These are phyloP conservation scores for Arthrobotrys megalospora DNA, from an alignment of 2,329 filamentous ascomycete genomes.

Conservation along the genomic window DNA sequence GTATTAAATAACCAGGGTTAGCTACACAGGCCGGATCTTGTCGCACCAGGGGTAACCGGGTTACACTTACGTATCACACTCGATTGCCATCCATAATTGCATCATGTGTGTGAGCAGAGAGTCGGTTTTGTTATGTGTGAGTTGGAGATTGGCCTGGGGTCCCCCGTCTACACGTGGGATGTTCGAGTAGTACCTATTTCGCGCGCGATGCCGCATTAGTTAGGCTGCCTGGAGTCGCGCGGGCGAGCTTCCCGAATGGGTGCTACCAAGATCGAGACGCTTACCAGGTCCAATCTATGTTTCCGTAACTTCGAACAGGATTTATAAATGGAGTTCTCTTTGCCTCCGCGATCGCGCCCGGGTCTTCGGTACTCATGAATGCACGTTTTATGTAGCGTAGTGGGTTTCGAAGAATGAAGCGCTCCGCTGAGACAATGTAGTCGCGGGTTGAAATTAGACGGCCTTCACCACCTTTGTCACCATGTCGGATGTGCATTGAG, in stretches of 20 bases:
- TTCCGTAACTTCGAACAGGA: slow-evolving; percentile 42
- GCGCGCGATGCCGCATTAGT: slow-evolving; percentile 9
- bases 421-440: slow-evolving; percentile 52
- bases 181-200: slow-evolving; percentile 51
- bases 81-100: slow-evolving; percentile 57
- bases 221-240: background rate
- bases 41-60: background rate
- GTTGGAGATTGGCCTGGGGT: slow-evolving; percentile 40
- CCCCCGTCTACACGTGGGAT: slow-evolving; percentile 55
- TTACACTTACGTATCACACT: slow-evolving; percentile 56
- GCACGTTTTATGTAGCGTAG: slow-evolving; percentile 53
- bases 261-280: background rate
- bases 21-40: background rate
- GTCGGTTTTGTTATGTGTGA: slow-evolving; percentile 55
- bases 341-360: slow-evolving; percentile 42
- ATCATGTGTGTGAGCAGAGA: slow-evolving; percentile 53
- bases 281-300: slow-evolving; percentile 59
- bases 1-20: slow-evolving; percentile 5
- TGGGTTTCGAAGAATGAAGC: slow-evolving; percentile 49
- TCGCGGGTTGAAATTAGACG: slow-evolving; percentile 53
- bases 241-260: slow-evolving; percentile 9
- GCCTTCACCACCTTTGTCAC: slow-evolving; percentile 55
- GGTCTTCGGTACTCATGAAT: slow-evolving; percentile 56
- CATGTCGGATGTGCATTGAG: slow-evolving; percentile 56
- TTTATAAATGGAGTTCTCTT: slow-evolving; percentile 44